Evolutionary conservation across 768 basidiomycete species (phyloP), one percentile per base, ranked within the genome.

Genomic region (Terana coerulea): DNA sequence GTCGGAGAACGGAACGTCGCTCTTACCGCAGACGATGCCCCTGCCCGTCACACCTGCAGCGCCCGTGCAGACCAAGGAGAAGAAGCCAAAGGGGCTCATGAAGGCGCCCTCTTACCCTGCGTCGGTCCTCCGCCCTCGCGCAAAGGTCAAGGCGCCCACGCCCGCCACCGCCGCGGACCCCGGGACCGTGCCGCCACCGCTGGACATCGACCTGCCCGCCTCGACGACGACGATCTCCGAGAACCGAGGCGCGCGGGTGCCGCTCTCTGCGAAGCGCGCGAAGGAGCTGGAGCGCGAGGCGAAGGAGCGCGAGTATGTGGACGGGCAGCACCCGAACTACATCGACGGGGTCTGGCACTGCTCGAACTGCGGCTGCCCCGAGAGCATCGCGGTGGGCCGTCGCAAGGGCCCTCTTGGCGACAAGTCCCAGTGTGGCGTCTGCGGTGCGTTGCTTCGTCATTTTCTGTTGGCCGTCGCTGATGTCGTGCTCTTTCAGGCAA

Each of bases 311-410:
- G 89, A 89, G 67, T 89, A 84, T 62, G 84, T 83, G 34, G 86
- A 91, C 60, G 86, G 88, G 7, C 88, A 90, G 62, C 89, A 89
- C 61, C 76, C 84, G 33, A 89, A 91, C 64, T 75, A 80, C 59
- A 86, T 93, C 63, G 74, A 93, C 58, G 91, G 90, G 1, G 76
- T 89, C 3, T 97, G 94, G 94, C 91, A 93, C 69, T 98, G 94
- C 64, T 92, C 91, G 17, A 95, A 93, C 62, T 97, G 91, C 60
- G 94, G 94, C 5, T 89, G 89, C 64, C 94, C 94, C 0, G 92
- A 91, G 63, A 81, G 72, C 59, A 84, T 95, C 51, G 90, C 91
- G 2, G 72, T 92, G 36, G 93, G 93, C 2, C 73, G 91, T 54
- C 76, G 92, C 58, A 95, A 95, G 61, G 93, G 95, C 1, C 93